phyloP scores from a whole-genome alignment of 1,139 yeast genomes.

The Geotrichum siamense region DNA sequence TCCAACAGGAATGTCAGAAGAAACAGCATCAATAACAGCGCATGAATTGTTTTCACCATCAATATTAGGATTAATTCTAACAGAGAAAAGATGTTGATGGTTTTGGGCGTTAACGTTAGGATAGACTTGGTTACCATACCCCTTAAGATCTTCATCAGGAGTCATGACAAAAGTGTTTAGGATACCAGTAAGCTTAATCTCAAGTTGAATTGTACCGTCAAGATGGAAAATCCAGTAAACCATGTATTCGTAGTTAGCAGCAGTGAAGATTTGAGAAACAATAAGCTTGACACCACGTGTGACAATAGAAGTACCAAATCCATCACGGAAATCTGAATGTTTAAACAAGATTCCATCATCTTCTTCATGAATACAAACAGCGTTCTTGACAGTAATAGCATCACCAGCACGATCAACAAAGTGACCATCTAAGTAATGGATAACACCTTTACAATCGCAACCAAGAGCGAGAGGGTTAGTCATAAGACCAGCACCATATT shows the following conservation, averaged over 20 bases:
- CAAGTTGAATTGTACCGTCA: too few species aligned
- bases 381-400: slow-evolving; percentile 64
- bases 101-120: too few species aligned
- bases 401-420: slow-evolving; percentile 61
- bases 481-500: too few species aligned
- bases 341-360: slow-evolving; percentile 71
- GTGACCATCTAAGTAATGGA: slow-evolving; percentile 72
- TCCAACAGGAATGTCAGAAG: slow-evolving; percentile 56
- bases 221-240: too few species aligned
- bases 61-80: slow-evolving; percentile 70
- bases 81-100: slow-evolving; percentile 78
- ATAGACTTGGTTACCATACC: slow-evolving; percentile 75
- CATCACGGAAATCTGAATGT: too few species aligned
- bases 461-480: too few species aligned
- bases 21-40: slow-evolving; percentile 57
- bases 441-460: slow-evolving; percentile 82
- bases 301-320: too few species aligned
- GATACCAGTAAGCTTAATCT: slow-evolving; percentile 74
- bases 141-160: slow-evolving; percentile 58
- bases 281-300: slow-evolving; percentile 70
- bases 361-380: slow-evolving; percentile 78
- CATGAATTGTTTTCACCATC: slow-evolving; percentile 76
- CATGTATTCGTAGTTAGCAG: too few species aligned
- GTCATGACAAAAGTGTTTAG: slow-evolving; percentile 56
- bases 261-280: too few species aligned